Conservation (phyloP, 2,329 filamentous ascomycete genomes). For the Aspergillus neoniger region DNA sequence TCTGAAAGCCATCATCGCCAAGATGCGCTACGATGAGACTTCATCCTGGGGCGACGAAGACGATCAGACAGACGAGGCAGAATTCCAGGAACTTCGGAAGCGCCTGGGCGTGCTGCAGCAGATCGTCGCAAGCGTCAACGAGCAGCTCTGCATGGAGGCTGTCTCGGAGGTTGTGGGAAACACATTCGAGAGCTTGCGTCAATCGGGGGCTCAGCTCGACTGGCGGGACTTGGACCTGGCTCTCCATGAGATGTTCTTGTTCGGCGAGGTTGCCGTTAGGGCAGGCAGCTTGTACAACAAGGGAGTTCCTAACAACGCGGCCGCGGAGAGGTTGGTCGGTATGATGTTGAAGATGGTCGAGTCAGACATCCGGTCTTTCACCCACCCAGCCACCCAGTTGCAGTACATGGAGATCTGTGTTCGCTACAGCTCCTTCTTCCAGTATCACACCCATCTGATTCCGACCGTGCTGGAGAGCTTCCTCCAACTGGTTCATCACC, state of each 20-base stretch:
- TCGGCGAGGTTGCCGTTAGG: slow-evolving; percentile 89
- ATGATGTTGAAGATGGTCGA: slow-evolving; percentile 98
- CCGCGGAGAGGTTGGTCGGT: slow-evolving; percentile 76
- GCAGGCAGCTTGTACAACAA: slow-evolving; percentile 86
- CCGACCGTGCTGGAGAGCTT: slow-evolving; percentile 88
- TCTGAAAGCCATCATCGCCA: slow-evolving; percentile 85
- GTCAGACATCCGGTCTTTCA: slow-evolving; percentile 84
- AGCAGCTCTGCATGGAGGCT: slow-evolving; percentile 82
- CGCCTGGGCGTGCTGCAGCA: slow-evolving; percentile 88
- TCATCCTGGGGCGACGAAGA: slow-evolving; percentile 91
- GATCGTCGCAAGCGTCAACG: slow-evolving; percentile 85
- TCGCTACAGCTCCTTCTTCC: slow-evolving; percentile 89
- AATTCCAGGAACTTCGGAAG: slow-evolving; percentile 93
- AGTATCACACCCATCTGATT: slow-evolving; percentile 77
- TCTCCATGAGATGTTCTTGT: slow-evolving; percentile 90
- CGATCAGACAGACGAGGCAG: slow-evolving; percentile 92
- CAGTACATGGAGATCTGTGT: slow-evolving; percentile 99
- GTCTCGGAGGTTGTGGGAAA: slow-evolving; percentile 84
- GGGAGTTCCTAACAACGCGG: slow-evolving; percentile 74
- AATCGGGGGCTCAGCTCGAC: slow-evolving; percentile 73
- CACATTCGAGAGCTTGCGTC: slow-evolving; percentile 79
- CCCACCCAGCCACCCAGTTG: slow-evolving; percentile 86
- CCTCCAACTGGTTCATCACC: slow-evolving; percentile 84
- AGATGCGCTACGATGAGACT: slow-evolving; percentile 98
- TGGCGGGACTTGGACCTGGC: slow-evolving; percentile 96